A percentile compares a stretch with the other conserved stretches of the same genome.
Conservation (phyloP, 768 basidiomycete species). For the Dioszegia aurantiaca region DNA sequence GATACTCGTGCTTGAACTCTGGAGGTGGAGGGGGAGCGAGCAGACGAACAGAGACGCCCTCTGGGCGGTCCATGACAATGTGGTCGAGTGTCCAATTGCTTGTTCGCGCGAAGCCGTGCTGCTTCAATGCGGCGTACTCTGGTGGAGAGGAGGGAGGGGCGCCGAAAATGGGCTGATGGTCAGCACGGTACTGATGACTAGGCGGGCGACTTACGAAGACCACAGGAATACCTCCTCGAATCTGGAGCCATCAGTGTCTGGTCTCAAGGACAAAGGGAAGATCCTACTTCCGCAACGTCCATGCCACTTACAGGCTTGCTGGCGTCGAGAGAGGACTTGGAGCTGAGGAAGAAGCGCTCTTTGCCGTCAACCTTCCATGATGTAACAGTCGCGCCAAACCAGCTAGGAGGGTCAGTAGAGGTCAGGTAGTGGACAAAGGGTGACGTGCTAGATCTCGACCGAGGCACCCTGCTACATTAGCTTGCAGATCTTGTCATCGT, state of each 20-base stretch:
- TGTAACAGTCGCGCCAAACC: slow-evolving; percentile 80
- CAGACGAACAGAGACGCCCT: slow-evolving; percentile 71
- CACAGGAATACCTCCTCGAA: slow-evolving; percentile 56
- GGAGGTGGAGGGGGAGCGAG: slow-evolving; percentile 65
- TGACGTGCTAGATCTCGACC: slow-evolving; percentile 45
- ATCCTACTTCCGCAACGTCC: slow-evolving; percentile 12
- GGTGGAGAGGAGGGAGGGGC: slow-evolving; percentile 64
- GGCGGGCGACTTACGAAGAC: slow-evolving; percentile 58
- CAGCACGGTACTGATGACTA: background rate
- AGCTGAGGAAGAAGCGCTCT: slow-evolving; percentile 79
- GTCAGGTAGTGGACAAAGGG: background rate
- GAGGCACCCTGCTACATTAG: slow-evolving; percentile 39
- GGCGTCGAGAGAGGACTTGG: slow-evolving; percentile 74
- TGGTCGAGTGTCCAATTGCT: slow-evolving; percentile 68
- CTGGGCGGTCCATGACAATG: slow-evolving; percentile 65
- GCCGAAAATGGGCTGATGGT: slow-evolving; percentile 72
- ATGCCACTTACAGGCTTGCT: slow-evolving; percentile 64
- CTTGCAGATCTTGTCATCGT: too few species aligned
- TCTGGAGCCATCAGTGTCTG: slow-evolving; percentile 33
- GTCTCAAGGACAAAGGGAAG: background rate
- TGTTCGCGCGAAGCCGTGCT: slow-evolving; percentile 90
- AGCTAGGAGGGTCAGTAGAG: slow-evolving; percentile 32
- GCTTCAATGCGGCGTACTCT: slow-evolving; percentile 62
- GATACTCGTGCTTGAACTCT: slow-evolving; percentile 66
- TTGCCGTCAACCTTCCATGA: slow-evolving; percentile 68